These are phyloP conservation scores for Lithohypha guttulata DNA, from an alignment of 2,329 filamentous ascomycete genomes.

Conservation along the genomic window DNA sequence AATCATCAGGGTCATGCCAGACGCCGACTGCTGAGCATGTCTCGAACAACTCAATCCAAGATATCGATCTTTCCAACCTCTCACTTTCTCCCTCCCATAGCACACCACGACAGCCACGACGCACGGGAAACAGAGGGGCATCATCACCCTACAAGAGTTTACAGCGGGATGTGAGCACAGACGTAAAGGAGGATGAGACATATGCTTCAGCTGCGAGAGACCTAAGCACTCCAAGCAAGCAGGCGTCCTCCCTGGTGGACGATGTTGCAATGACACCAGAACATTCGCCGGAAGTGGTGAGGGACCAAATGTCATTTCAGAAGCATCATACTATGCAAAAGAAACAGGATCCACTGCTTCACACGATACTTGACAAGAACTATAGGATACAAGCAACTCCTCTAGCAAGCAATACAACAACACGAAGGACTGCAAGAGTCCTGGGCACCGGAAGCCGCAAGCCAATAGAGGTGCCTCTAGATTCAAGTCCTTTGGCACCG, in stretches of 20 bases:
- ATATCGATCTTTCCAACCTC: slow-evolving; percentile 36
- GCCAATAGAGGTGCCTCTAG: slow-evolving; percentile 33
- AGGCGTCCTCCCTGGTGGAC: slow-evolving; percentile 14
- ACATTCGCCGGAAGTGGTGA: slow-evolving; percentile 46
- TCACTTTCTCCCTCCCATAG: slow-evolving; percentile 36
- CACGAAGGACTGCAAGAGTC: slow-evolving; percentile 17
- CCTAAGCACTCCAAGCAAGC: slow-evolving; percentile 19
- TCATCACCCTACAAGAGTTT: slow-evolving; percentile 70
- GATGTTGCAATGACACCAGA: slow-evolving; percentile 54
- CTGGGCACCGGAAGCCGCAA: slow-evolving; percentile 24
- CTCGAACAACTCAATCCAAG: slow-evolving; percentile 27
- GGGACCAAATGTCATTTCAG: slow-evolving; percentile 32
- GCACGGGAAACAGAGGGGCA: slow-evolving; percentile 41
- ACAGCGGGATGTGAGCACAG: slow-evolving; percentile 49
- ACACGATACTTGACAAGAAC: slow-evolving; percentile 88
- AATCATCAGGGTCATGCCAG: slow-evolving; percentile 31
- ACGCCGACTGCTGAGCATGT: slow-evolving; percentile 30
- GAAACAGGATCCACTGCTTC: slow-evolving; percentile 61
- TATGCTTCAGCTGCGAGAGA: slow-evolving; percentile 24
- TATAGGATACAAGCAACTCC: slow-evolving; percentile 91
- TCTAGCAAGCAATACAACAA: slow-evolving; percentile 33
- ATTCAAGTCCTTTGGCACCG: slow-evolving; percentile 58
- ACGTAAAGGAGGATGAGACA: slow-evolving; percentile 30
- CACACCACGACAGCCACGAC: slow-evolving; percentile 35
- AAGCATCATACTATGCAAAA: slow-evolving; percentile 31